Base-by-base conservation (phyloP, 2,329 filamentous ascomycete genomes). In the Monosporascus sp. region DNA sequence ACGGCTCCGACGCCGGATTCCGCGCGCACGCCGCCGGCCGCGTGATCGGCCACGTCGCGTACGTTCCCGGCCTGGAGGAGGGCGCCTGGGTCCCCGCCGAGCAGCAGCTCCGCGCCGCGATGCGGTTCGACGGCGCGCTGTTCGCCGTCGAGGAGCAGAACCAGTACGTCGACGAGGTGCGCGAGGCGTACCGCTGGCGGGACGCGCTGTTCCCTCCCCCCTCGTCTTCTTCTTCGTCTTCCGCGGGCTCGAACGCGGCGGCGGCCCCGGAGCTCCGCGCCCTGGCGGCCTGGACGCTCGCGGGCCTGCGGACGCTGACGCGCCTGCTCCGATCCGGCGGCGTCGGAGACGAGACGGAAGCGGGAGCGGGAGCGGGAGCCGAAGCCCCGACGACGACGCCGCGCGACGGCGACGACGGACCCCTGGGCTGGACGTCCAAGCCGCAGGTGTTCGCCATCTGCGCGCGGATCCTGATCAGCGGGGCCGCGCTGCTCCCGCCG, bases 81-180 rank as follows among this genome's bases (percentile, higher is more conserved):
- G 38, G 9, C 17, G 17, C 45, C 5, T 24, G 45, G 7, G 5
- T 44, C 17, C 49, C 63, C 0, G 72, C 75, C 0, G 64, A 65
- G 24, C 49, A 60, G 1, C 74, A 78, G 53, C 71, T 86, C 20
- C 56, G 64, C 3, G 57, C 66, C 8, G 78, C 80, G 4, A 67
- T 83, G 63, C 70, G 73, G 52, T 75, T 79, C 61, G 82, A 90
- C 64, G 82, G 85, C 57, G 78, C 85, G 3, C 80, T 99, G 1
- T 99, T 99, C 67, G 86, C 82, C 1, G 80, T 91, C 52, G 94
- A 99, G 71, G 92, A 95, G 68, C 91, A 96, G 67, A 99, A 99
- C 66, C 78, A 97, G n/a, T 97, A 90, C 69, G 76, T 93, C 49
- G 93, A 97, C 67, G 86, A 91, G 61, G 82, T 90, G 6, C 78